A percentile compares a stretch with the other conserved stretches of the same genome.
Evolutionary conservation across 2,329 filamentous ascomycete species (phyloP).

Genomic region (Plenodomus lindquistii): DNA sequence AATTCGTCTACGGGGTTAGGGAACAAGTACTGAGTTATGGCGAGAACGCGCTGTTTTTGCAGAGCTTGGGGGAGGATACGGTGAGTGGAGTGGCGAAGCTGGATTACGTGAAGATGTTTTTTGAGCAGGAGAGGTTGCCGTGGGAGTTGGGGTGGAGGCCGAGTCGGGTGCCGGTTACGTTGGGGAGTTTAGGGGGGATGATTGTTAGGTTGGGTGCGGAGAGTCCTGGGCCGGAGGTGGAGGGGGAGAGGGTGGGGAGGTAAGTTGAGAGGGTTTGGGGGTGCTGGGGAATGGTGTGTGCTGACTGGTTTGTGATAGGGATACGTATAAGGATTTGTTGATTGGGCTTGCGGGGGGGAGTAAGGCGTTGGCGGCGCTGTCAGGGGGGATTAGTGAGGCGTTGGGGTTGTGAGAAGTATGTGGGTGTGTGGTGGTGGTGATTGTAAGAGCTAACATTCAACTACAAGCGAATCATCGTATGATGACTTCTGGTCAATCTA

Average conservation of each 20-base stretch:
- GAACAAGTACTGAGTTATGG: constrained; percentile 19
- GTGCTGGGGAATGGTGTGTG: too few species aligned
- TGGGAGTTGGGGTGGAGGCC: constrained; percentile 18
- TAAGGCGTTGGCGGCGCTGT: not conserved
- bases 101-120: constrained; percentile 13
- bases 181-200: constrained; percentile 17
- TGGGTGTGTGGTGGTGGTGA: too few species aligned
- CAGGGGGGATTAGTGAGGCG: not conserved
- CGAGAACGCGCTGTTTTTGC: constrained; percentile 18
- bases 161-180: constrained; percentile 14
- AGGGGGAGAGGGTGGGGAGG: constrained; percentile 7
- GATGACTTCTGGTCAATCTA: too few species aligned
- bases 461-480: too few species aligned
- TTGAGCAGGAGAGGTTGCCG: constrained; percentile 21
- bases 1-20: constrained; percentile 11
- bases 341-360: not conserved
- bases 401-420: not conserved
- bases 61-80: constrained; percentile 11
- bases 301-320: too few species aligned
- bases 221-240: constrained; percentile 9
- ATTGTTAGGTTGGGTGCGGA: constrained; percentile 6
- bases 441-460: too few species aligned
- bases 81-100: constrained; percentile 11
- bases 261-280: too few species aligned
- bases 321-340: not conserved